These are phyloP conservation scores for Xylariaceae sp. DNA, from an alignment of 2,329 filamentous ascomycete genomes.

Conservation along the genomic window DNA sequence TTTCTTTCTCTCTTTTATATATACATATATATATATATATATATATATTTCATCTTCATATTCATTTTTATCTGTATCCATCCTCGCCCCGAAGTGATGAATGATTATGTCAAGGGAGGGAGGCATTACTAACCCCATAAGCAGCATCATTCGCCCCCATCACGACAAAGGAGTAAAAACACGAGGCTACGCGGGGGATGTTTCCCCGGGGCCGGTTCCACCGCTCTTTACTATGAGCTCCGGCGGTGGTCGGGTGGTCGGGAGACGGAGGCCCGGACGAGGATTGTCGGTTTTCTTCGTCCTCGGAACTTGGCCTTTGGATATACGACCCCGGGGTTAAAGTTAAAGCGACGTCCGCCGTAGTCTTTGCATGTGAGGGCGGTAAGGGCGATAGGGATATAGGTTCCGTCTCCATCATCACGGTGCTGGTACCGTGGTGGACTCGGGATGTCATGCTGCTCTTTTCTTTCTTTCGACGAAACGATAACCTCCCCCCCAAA, in stretches of 20 bases:
- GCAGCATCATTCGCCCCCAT: slow-evolving; percentile 55
- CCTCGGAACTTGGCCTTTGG: slow-evolving; percentile 9
- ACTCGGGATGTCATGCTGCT: slow-evolving; percentile 8
- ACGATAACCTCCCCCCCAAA: too few relatives aligned
- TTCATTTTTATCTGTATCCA: not conserved
- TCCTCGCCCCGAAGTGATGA: not conserved
- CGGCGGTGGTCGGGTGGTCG: slow-evolving; percentile 21
- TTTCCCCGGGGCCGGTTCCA: slow-evolving; percentile 48
- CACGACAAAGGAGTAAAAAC: slow-evolving; percentile 53
- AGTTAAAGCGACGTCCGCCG: not conserved
- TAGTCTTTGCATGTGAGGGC: not conserved
- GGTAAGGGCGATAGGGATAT: slow-evolving; percentile 1
- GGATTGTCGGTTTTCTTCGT: slow-evolving; percentile 13
- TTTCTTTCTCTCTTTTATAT: not conserved
- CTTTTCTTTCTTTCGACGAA: not conserved
- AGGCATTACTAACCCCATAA: slow-evolving; percentile 44
- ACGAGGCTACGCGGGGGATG: slow-evolving; percentile 42
- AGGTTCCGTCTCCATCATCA: slow-evolving; percentile 12
- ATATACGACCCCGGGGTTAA: not conserved
- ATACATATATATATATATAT: not conserved
- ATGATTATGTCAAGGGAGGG: not conserved
- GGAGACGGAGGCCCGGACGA: slow-evolving; percentile 2
- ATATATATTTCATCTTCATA: slow-evolving; percentile 19
- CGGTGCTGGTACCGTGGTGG: slow-evolving; percentile 3
- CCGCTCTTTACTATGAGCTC: slow-evolving; percentile 31